These are phyloP conservation scores for Aquilaria yunnanensis DNA, from an alignment of 345 rosid genomes.

Conservation along the genomic window DNA sequence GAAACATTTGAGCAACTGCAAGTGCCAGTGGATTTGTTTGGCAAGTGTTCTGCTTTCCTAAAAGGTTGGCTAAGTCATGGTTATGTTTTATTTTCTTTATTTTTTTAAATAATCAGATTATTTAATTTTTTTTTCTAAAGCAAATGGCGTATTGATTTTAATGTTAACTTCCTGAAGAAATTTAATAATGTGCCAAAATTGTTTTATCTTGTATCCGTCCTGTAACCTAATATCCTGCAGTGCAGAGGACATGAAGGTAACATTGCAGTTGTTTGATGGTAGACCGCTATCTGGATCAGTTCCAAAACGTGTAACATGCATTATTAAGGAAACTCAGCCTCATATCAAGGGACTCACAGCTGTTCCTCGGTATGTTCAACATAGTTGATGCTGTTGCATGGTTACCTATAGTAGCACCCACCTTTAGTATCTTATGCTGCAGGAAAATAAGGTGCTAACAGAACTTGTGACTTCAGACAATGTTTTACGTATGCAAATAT, in stretches of 20 bases:
- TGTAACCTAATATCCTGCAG: conserved; percentile 11
- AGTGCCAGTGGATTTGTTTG: conserved; percentile 68
- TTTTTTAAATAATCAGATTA: neutral
- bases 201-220: neutral
- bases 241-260: conserved; percentile 85
- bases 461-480: too few relatives aligned
- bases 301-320: conserved; percentile 77
- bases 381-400: neutral
- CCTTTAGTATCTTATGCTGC: too few relatives aligned
- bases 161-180: too few relatives aligned
- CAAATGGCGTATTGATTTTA: too few relatives aligned
- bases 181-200: neutral
- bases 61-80: conserved; percentile 44
- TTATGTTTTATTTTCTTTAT: neutral
- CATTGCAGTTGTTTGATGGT: conserved; percentile 66
- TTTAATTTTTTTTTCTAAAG: too few relatives aligned
- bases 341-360: conserved; percentile 57
- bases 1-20: conserved; percentile 82
- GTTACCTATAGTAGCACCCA: neutral
- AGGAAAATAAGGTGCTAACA: too few relatives aligned
- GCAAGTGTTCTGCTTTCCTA: conserved; percentile 65
- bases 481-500: too few relatives aligned
- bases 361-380: conserved; percentile 55
- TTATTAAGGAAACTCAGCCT: conserved; percentile 60
- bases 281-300: conserved; percentile 67